Base-by-base conservation (phyloP, 2,329 filamentous ascomycete species). In the Colletotrichum trifolii region DNA sequence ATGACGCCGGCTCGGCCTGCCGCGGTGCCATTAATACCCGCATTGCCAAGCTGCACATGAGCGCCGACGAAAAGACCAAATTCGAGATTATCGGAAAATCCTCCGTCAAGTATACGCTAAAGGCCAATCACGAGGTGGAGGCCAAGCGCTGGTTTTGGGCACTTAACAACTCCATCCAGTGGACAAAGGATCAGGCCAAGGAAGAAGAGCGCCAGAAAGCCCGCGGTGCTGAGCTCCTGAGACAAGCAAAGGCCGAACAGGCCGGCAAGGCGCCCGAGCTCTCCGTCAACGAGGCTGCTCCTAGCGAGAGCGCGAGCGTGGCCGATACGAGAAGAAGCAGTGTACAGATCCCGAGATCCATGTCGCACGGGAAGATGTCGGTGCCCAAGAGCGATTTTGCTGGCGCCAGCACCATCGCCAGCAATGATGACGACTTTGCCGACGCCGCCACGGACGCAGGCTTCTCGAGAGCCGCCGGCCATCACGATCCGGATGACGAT, bases 81-180 rank as follows among this genome's bases (percentile, higher is more conserved):
- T 98, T 99, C 73, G 96, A 99, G 74, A 98, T 99, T 57, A 93
- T 95, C 67, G 96, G 96, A 56, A 99, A 99, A 78, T 97, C 95
- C 1, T 98, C 95, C 0, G 96, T 99, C 76, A 99, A 97, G 79
- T 99, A 99, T 76, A 95, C 96, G 53, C 85, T 99, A 57, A 98
- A 97, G 77, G 96, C 96, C 0, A 99, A 99, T 73, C 96, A 99
- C 78, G 92, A 97, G 74, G 95, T 98, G 35, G 96, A 99, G 77
- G 95, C 96, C 6, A 99, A 99, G 79, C 88, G 96, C 60, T 99
- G 96, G 96, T 99, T 96, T 78, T 99, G 96, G 96, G 93, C 96
- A 0, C 83, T 99, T 68, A 99, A 99, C 80, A 99, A 99, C 76
- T 95, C 96, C 6, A 99, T 99, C 54, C 96, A 98, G 75, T 98